Base-by-base conservation (phyloP, 208 protist genomes). In the Crithidia fasciculata region DNA sequence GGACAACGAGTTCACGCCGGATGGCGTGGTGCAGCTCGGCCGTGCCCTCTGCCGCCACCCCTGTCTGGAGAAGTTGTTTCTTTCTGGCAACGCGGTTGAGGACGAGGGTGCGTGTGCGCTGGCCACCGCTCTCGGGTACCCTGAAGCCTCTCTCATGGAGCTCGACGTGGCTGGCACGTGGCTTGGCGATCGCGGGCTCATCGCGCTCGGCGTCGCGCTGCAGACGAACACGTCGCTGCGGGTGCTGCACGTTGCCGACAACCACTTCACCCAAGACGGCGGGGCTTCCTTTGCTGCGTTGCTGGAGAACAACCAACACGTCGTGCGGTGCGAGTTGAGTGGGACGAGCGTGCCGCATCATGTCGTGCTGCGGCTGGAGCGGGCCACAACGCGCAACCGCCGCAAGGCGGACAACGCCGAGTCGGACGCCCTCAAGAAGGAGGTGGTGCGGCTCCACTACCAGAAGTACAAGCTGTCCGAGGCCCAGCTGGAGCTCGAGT, bases 391-490 rank as follows among this genome's bases (percentile, higher is more conserved):
- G 19, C 82, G 88, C 15, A 97, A 97, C 69, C 60, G 69, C 19
- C 69, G 61, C 10, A 60, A 67, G 4, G 68, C 84, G 36, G 77
- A 82, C 10, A 89, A 92, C 52, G 75, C 77, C 9, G 85, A 90
- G 72, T 77, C 85, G 28, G 82, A 92, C 52, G 85, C 83, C n/a
- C 87, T 97, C 39, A 79, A 87, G 50, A 69, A 89, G 56, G 85
- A 96, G 74, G 78, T 97, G 56, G 85, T 97, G 44, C 84, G 84
- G 0, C 80, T 97, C 57, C 93, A 97, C 56, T 96, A 90, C 69
- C 91, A 95, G 64, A 89, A 85, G 76, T 97, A 95, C 78, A 97
- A 97, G 77, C 80, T 97, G 8, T 79, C 93, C 19, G 93, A 97
- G 85, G 89, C 93, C 16, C 80, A 84, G 39, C 49, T 82, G 19